A percentile compares a stretch with the other conserved stretches of the same genome.
Conservation (phyloP, 345 rosid genomes). For the Pelargonium nanum region DNA sequence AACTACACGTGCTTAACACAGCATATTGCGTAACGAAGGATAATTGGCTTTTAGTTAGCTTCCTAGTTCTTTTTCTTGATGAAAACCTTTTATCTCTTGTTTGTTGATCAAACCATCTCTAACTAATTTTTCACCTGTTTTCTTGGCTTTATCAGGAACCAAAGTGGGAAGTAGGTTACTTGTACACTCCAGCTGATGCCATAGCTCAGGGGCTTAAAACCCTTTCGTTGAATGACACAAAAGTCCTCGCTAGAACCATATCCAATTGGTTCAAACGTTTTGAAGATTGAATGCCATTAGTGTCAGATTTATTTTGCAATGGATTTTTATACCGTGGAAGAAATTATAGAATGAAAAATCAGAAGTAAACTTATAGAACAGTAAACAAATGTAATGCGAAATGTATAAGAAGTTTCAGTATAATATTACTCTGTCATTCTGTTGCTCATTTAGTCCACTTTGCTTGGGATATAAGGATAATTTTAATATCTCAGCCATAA, state of each 20-base stretch:
- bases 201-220: slow-evolving; percentile 75
- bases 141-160: slow-evolving; percentile 45
- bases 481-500: too few relatives aligned
- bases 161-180: slow-evolving; percentile 68
- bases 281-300: slow-evolving; percentile 27
- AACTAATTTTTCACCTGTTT: background rate
- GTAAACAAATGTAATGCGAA: background rate
- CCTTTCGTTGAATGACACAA: slow-evolving; percentile 57
- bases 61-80: background rate
- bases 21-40: background rate
- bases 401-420: background rate
- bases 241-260: slow-evolving; percentile 57
- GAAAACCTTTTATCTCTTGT: slow-evolving; percentile 3
- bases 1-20: too few relatives aligned
- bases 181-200: slow-evolving; percentile 87
- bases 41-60: background rate
- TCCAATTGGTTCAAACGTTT: slow-evolving; percentile 59
- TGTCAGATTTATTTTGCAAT: background rate
- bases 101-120: too few relatives aligned
- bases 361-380: background rate
- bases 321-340: background rate
- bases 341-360: background rate
- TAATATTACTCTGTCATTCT: too few relatives aligned
- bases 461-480: too few relatives aligned
- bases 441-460: too few relatives aligned